A percentile compares a stretch with the other conserved stretches of the same genome.
phyloP scores from a whole-genome alignment of 2,329 filamentous ascomycete genomes.

The Tolypocladium amazonense region DNA sequence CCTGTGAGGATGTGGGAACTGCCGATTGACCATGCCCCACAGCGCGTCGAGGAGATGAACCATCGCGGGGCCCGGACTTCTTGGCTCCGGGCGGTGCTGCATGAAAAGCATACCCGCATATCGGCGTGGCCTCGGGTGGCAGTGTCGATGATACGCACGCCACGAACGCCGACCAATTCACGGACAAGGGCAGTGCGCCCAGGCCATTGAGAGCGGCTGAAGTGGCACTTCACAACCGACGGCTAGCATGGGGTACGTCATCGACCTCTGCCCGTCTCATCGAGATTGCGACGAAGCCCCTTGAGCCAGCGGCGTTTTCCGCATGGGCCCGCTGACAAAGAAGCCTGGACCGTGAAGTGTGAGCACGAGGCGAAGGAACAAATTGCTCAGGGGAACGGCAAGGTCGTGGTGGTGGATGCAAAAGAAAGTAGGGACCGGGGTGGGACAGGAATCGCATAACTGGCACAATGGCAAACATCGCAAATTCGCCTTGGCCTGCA shows the following conservation, averaged over 20 bases:
- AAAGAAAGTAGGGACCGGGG: background rate
- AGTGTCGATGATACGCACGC: background rate
- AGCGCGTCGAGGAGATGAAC: background rate
- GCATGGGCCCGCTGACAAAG: background rate
- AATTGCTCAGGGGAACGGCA: background rate
- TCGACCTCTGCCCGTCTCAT: slow-evolving; percentile 1
- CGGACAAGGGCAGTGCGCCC: background rate
- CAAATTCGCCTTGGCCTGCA: background rate
- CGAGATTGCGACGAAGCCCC: background rate
- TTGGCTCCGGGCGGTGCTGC: no score
- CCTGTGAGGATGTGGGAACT: background rate
- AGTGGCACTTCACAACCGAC: background rate
- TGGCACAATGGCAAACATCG: background rate
- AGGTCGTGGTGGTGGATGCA: background rate
- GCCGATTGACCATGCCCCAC: background rate
- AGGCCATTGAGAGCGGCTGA: background rate
- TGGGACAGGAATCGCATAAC: background rate
- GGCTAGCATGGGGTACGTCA: slow-evolving; percentile 2
- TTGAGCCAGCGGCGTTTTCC: background rate
- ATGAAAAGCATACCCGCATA: background rate
- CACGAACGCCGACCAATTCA: background rate
- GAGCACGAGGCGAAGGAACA: background rate
- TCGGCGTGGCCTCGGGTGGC: background rate
- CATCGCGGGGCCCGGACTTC: background rate
- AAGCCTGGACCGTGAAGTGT: background rate